phyloP scores from a whole-genome alignment of 176 grass and related monocot species.

The Musa beccarii region DNA sequence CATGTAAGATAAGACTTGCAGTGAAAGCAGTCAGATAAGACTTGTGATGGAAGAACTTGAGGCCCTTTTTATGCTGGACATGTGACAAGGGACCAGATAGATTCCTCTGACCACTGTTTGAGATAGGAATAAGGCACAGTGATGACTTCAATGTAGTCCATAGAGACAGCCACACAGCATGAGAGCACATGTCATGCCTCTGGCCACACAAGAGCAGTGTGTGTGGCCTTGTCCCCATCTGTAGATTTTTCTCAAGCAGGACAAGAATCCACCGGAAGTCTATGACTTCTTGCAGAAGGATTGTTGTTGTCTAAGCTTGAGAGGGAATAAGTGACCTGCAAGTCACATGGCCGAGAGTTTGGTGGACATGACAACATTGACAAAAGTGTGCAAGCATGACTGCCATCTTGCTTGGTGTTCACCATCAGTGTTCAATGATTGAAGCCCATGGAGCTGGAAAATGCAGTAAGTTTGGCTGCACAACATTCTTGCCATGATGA shows the following conservation, averaged over 20 bases:
- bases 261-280: not conserved
- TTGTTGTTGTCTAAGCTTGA: not conserved
- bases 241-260: not conserved
- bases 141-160: not conserved
- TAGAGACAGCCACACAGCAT: not conserved
- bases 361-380: not conserved
- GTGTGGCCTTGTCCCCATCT: too few species aligned
- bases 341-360: not conserved
- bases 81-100: not conserved
- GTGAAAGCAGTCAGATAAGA: too few species aligned
- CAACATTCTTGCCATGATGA: too few species aligned
- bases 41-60: too few species aligned
- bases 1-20: too few species aligned
- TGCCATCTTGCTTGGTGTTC: not conserved
- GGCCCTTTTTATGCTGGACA: not conserved
- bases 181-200: not conserved
- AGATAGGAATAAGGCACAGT: not conserved
- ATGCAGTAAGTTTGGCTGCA: too few species aligned
- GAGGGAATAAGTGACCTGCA: not conserved
- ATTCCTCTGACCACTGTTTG: not conserved
- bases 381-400: constrained; percentile 2
- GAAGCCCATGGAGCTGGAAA: not conserved
- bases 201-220: not conserved
- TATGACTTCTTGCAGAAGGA: not conserved
- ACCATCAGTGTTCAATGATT: not conserved